Conservation (phyloP, 2,329 filamentous ascomycete genomes). For the Colletotrichum sp. region DNA sequence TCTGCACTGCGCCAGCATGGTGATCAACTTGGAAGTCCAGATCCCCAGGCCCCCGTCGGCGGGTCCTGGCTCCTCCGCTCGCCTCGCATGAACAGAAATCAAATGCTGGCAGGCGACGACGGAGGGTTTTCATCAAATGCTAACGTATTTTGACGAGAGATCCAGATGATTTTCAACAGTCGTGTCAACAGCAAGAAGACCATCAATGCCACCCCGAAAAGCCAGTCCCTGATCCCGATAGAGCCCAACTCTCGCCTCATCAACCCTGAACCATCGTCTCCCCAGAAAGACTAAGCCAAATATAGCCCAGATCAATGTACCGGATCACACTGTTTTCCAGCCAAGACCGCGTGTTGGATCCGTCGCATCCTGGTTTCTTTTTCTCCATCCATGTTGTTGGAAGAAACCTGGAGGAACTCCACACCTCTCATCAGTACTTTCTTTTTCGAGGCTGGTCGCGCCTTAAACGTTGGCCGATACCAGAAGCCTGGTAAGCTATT, state of each 20-base stretch:
- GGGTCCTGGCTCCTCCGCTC: neutral
- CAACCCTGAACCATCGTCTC: neutral
- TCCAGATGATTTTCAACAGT: fast-evolving
- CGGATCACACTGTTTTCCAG: neutral
- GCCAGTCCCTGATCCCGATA: neutral
- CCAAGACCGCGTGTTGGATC: neutral
- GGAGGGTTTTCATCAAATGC: neutral
- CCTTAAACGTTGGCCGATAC: neutral
- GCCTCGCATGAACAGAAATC: neutral
- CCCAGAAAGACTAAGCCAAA: neutral
- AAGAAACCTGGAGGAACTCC: neutral
- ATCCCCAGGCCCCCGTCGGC: neutral
- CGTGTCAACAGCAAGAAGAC: neutral
- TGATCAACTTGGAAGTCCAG: neutral
- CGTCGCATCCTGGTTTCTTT: neutral
- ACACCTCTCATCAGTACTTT: neutral
- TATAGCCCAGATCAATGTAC: neutral
- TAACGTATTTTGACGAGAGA: neutral
- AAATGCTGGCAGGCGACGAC: neutral
- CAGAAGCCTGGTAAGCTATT: neutral
- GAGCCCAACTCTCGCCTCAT: neutral
- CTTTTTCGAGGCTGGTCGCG: neutral
- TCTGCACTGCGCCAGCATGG: neutral
- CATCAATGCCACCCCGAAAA: neutral
- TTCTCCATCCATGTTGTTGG: neutral